A percentile compares a stretch with the other conserved stretches of the same genome.
Conservation (phyloP, 2,329 filamentous ascomycete genomes). For the Fusarium hostae region DNA sequence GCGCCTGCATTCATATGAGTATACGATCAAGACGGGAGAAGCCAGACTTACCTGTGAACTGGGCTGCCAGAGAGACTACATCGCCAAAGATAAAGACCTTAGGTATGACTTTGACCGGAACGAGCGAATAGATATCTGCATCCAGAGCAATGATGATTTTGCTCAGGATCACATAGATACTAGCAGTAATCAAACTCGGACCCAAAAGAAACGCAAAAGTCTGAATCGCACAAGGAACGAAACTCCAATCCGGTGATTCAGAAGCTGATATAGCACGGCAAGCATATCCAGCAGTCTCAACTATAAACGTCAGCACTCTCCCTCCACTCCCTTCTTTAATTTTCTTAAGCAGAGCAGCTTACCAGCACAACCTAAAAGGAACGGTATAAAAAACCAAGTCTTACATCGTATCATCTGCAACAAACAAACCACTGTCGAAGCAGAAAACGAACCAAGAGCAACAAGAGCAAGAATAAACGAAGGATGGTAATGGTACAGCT, state of each 20-base stretch:
- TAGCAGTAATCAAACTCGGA: constrained; percentile 54
- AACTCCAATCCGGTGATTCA: constrained; percentile 50
- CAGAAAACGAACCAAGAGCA: constrained; percentile 52
- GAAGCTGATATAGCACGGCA: constrained; percentile 57
- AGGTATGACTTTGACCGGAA: constrained; percentile 56
- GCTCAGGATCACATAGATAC: constrained; percentile 58
- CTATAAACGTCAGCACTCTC: background rate
- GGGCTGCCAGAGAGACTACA: constrained; percentile 53
- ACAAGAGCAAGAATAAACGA: constrained; percentile 54
- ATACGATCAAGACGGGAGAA: fast-evolving
- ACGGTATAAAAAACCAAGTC: constrained; percentile 63
- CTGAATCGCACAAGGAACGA: constrained; percentile 52
- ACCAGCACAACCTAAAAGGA: constrained; percentile 61
- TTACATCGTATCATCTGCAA: constrained; percentile 54
- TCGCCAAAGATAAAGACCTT: constrained; percentile 62
- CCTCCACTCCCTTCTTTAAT: fast-evolving
- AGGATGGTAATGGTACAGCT: constrained; percentile 59
- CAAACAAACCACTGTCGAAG: constrained; percentile 50
- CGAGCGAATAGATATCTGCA: constrained; percentile 53
- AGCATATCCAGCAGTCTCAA: constrained; percentile 52
- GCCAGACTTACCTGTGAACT: constrained; percentile 11
- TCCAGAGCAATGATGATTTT: constrained; percentile 51
- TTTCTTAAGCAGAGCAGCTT: constrained; percentile 19
- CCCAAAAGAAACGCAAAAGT: constrained; percentile 50
- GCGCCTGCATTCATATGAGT: constrained; percentile 21